A percentile compares a stretch with the other conserved stretches of the same genome.
These are phyloP conservation scores for Backusella tuberculispora DNA, from an alignment of 192 early-diverging fungal genomes.

Conservation along the genomic window DNA sequence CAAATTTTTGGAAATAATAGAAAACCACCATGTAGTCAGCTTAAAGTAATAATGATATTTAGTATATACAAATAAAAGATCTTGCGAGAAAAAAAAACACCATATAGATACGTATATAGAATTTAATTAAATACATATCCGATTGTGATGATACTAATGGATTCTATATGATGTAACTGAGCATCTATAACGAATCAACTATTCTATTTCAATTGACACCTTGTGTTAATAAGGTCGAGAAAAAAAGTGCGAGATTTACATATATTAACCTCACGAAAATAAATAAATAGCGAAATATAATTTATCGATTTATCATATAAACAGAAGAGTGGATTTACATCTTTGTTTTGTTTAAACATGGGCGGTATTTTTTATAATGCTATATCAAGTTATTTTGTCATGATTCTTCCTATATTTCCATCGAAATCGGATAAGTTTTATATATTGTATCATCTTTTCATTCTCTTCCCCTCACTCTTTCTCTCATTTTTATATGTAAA, in stretches of 20 bases:
- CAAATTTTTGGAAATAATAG: not conserved
- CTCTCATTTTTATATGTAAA: too few relatives aligned
- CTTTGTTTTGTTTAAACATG: not conserved
- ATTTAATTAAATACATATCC: not conserved
- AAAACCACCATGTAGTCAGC: not conserved
- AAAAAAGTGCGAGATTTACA: not conserved
- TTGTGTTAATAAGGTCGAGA: not conserved
- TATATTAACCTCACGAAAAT: not conserved
- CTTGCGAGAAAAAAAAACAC: not conserved
- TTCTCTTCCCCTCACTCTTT: not conserved
- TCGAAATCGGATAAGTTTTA: not conserved
- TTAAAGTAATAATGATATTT: not conserved
- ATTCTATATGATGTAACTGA: not conserved
- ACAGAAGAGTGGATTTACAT: not conserved
- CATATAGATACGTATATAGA: not conserved
- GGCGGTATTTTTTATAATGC: not conserved
- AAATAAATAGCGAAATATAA: not conserved
- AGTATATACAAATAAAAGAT: not conserved
- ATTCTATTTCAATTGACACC: not conserved
- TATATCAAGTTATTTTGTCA: not conserved
- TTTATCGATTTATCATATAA: not conserved
- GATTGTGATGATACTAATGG: not conserved
- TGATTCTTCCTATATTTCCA: not conserved
- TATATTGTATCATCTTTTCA: not conserved
- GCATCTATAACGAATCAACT: not conserved